Evolutionary conservation across 2,329 filamentous ascomycete species (phyloP).

Genomic region (Westerdykella sp.): DNA sequence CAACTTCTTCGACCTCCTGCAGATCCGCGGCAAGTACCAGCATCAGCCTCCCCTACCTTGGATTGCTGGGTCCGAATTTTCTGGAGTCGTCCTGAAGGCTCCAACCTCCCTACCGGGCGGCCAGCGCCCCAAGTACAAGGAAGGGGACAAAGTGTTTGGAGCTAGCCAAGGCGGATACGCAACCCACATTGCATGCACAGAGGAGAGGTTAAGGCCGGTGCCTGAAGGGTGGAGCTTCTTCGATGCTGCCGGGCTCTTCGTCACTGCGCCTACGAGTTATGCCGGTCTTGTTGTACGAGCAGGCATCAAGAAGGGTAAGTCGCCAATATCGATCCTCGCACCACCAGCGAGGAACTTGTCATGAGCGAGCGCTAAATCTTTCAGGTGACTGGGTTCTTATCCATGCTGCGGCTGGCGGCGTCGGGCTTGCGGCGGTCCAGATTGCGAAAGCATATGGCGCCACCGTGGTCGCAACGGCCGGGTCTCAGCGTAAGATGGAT

Average conservation of each 20-base stretch:
- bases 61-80: conserved; percentile 82
- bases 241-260: conserved; percentile 82
- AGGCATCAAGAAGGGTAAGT: conserved; percentile 54
- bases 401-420: conserved; percentile 87
- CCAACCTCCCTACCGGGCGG: conserved; percentile 48
- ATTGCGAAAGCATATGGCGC: conserved; percentile 89
- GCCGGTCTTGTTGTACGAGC: conserved; percentile 74
- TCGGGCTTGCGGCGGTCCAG: conserved; percentile 86
- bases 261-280: conserved; percentile 88
- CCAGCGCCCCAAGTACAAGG: conserved; percentile 56
- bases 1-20: conserved; percentile 96
- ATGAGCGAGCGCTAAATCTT: conserved; percentile 3
- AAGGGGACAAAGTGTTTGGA: conserved; percentile 81
- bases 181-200: conserved; percentile 62
- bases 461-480: conserved; percentile 87
- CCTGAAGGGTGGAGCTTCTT: conserved; percentile 76
- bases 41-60: conserved; percentile 83
- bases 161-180: conserved; percentile 82
- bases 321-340: neutral
- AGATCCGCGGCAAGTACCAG: conserved; percentile 94
- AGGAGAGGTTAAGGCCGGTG: conserved; percentile 64
- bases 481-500: conserved; percentile 69
- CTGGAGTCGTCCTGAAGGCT: conserved; percentile 65
- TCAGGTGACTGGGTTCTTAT: conserved; percentile 78
- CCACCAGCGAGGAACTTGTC: neutral